phyloP scores from a whole-genome alignment of 768 basidiomycete genomes.

The Russula griseocarnosa region DNA sequence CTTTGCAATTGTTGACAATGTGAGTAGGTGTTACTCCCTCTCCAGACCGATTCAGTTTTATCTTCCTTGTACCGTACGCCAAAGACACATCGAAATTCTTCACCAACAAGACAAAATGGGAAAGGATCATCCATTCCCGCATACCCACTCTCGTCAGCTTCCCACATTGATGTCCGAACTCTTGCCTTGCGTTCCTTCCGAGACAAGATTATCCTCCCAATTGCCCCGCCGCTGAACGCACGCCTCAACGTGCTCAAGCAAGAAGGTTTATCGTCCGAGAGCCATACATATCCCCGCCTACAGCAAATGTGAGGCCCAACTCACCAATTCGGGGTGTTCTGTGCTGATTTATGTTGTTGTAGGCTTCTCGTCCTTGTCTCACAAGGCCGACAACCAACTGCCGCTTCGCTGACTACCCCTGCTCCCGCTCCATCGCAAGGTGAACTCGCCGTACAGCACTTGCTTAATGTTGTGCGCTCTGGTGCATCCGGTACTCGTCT shows the following conservation, averaged over 20 bases:
- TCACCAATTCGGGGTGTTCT: neutral
- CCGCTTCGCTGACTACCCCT: constrained; percentile 55
- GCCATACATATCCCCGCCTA: constrained; percentile 57
- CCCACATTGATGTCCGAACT: constrained; percentile 74
- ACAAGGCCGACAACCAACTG: constrained; percentile 56
- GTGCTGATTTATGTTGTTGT: constrained; percentile 16
- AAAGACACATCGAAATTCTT: constrained; percentile 43
- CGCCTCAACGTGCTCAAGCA: constrained; percentile 55
- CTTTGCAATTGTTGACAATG: constrained; percentile 27
- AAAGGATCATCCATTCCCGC: constrained; percentile 41
- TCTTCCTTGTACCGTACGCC: constrained; percentile 64
- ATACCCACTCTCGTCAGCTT: constrained; percentile 37
- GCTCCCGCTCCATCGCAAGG: constrained; percentile 54
- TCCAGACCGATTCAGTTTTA: constrained; percentile 59
- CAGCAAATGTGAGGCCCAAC: constrained; percentile 65
- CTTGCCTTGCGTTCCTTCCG: constrained; percentile 78
- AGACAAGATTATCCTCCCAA: constrained; percentile 70
- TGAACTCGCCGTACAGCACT: constrained; percentile 64
- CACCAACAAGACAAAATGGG: constrained; percentile 49
- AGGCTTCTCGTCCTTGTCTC: constrained; percentile 76
- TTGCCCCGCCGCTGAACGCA: constrained; percentile 51
- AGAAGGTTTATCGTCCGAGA: constrained; percentile 50
- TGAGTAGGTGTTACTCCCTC: constrained; percentile 52
- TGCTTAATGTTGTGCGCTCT: constrained; percentile 59
- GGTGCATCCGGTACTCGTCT: constrained; percentile 37